Percentiles rank a stretch among this genome's conserved stretches.
Evolutionary conservation across 768 basidiomycete genomes (phyloP).

Genomic region (Boletus patriciae): DNA sequence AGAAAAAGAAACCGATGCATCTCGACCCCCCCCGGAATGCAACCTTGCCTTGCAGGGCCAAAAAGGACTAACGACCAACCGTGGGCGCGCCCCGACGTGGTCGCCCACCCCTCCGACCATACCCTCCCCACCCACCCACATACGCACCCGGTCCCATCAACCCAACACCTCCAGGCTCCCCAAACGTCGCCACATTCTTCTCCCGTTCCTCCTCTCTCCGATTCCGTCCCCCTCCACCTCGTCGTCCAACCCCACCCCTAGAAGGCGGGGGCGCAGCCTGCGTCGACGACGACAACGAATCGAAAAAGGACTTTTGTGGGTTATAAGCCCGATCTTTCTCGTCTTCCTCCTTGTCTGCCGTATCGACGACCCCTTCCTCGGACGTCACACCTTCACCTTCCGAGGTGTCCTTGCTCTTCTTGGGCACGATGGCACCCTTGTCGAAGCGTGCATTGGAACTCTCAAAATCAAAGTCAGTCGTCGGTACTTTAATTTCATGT

Average conservation of each 20-base stretch:
- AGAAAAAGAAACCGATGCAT: not conserved
- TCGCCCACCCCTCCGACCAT: conserved; percentile 51
- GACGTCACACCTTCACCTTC: conserved; percentile 34
- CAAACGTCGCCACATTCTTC: conserved; percentile 84
- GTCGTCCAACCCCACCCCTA: conserved; percentile 42
- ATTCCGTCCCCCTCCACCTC: conserved; percentile 57
- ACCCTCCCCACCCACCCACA: conserved; percentile 76
- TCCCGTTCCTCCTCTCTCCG: conserved; percentile 82
- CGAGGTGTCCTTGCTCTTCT: conserved; percentile 30
- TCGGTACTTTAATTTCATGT: conserved; percentile 55
- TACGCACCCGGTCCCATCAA: conserved; percentile 77
- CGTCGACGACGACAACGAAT: conserved; percentile 57
- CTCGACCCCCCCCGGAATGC: not conserved
- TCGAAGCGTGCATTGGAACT: conserved; percentile 79
- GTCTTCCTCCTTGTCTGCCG: conserved; percentile 33
- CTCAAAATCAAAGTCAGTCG: conserved; percentile 81
- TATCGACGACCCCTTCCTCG: conserved; percentile 32
- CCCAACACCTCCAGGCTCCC: conserved; percentile 78
- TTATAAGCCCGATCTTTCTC: conserved; percentile 62
- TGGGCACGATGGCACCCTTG: conserved; percentile 56
- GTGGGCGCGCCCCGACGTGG: conserved; percentile 35
- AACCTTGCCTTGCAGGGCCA: not conserved
- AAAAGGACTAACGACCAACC: conserved; percentile 22
- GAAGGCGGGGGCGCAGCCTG: conserved; percentile 32
- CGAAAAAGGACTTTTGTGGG: conserved; percentile 79